Percentiles rank a stretch among this genome's conserved stretches.
phyloP scores from a whole-genome alignment of 441 rosid genomes.

The Bruguiera hainesii region DNA sequence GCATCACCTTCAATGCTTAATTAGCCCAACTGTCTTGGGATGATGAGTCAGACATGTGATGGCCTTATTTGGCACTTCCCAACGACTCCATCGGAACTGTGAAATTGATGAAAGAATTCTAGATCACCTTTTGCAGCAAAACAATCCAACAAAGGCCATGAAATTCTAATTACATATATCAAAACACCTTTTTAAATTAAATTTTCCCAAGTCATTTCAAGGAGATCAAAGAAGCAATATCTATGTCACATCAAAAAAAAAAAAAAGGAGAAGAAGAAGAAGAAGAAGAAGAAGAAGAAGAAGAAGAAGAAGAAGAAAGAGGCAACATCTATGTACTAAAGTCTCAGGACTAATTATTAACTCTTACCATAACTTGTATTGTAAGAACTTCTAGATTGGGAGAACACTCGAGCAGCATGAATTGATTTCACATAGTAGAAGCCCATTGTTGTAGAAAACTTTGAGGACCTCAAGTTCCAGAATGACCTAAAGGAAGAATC shows the following conservation, averaged over 20 bases:
- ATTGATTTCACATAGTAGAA: not conserved
- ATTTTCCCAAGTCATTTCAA: no score
- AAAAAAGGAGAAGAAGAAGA: no score
- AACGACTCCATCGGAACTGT: not conserved
- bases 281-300: no score
- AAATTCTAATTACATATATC: no score
- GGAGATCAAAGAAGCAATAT: no score
- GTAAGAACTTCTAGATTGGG: conserved; percentile 12
- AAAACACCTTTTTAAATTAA: no score
- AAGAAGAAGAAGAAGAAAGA: no score
- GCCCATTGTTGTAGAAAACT: not conserved
- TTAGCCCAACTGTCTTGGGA: conserved; percentile 1
- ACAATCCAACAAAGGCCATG: not conserved
- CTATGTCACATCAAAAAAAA: no score
- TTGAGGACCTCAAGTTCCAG: conserved; percentile 8
- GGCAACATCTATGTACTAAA: not conserved
- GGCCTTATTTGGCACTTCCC: not conserved
- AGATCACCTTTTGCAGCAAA: not conserved
- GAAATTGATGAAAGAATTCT: not conserved
- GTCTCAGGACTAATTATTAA: not conserved
- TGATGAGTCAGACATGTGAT: conserved; percentile 7
- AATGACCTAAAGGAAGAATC: conserved; percentile 8
- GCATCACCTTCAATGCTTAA: not conserved
- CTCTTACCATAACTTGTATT: not conserved
- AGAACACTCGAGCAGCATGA: conserved; percentile 13